Conservation (phyloP, 192 early-diverging fungal species). For the Radiomyces spectabilis region DNA sequence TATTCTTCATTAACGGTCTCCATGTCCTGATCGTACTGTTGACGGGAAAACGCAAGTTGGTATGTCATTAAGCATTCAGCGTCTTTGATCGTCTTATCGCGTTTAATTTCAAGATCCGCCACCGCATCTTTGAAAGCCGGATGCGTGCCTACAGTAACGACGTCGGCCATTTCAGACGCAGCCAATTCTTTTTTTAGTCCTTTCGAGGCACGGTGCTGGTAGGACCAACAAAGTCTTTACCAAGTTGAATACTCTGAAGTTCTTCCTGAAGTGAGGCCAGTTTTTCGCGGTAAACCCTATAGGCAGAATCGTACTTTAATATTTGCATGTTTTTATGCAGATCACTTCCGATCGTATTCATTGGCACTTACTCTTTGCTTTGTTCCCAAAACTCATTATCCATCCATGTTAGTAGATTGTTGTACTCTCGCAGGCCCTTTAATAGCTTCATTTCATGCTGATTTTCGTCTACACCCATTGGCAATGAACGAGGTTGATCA, state of each 20-base stretch:
- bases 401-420: conserved; percentile 26
- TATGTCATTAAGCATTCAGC: conserved; percentile 15
- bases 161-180: neutral
- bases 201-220: too few relatives aligned
- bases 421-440: conserved; percentile 17
- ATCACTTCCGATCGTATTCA: neutral
- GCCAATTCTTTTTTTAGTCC: neutral
- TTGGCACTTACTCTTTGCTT: conserved; percentile 12
- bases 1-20: conserved; percentile 16
- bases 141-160: conserved; percentile 15
- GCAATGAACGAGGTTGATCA: neutral
- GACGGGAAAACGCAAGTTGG: conserved; percentile 9
- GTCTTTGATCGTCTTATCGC: conserved; percentile 21
- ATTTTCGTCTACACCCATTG: conserved; percentile 9
- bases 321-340: too few relatives aligned
- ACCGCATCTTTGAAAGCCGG: conserved; percentile 22
- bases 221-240: conserved; percentile 2
- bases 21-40: conserved; percentile 15
- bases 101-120: conserved; percentile 21
- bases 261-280: conserved; percentile 23
- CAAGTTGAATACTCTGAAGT: conserved; percentile 24
- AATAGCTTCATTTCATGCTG: conserved; percentile 10
- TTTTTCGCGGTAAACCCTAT: conserved; percentile 26
- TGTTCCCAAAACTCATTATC: conserved; percentile 23
- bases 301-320: conserved; percentile 4